A percentile compares a stretch with the other conserved stretches of the same genome.
Evolutionary conservation across 345 rosid species (phyloP).

Genomic region (Citrus trifoliata): DNA sequence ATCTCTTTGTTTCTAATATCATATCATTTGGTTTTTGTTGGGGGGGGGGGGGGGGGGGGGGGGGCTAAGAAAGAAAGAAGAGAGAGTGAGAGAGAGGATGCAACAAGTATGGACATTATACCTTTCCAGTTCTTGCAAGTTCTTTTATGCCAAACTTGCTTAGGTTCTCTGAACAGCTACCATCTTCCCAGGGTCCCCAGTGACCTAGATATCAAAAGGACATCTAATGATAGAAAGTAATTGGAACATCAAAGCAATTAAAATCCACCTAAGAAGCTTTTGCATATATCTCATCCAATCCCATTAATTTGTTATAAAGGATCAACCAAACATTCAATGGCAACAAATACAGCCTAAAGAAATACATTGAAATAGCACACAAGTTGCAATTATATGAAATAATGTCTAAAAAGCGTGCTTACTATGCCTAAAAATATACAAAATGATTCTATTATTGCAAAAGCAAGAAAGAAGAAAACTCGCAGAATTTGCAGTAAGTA

Average conservation of each 20-base stretch:
- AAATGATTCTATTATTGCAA: neutral
- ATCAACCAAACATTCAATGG: neutral
- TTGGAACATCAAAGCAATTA: neutral
- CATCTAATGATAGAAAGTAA: neutral
- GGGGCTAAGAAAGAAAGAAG: no score
- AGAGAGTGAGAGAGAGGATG: neutral
- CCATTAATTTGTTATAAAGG: neutral
- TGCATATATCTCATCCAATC: neutral
- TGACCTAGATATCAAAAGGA: conserved; percentile 47
- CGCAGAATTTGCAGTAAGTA: neutral
- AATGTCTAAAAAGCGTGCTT: neutral
- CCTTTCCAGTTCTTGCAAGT: conserved; percentile 87
- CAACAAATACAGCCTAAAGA: neutral
- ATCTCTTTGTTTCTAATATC: neutral
- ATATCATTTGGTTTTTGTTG: no score
- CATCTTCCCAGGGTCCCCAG: conserved; percentile 99
- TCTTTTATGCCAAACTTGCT: conserved; percentile 89
- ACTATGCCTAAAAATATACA: neutral
- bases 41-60: no score
- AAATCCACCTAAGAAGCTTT: neutral
- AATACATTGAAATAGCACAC: neutral
- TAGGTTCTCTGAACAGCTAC: conserved; percentile 79
- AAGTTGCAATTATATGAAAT: neutral
- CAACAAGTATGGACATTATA: conserved; percentile 8
- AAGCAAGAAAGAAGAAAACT: neutral